phyloP scores from a whole-genome alignment of 257 asterid genomes.

The Solanum sejunctum region DNA sequence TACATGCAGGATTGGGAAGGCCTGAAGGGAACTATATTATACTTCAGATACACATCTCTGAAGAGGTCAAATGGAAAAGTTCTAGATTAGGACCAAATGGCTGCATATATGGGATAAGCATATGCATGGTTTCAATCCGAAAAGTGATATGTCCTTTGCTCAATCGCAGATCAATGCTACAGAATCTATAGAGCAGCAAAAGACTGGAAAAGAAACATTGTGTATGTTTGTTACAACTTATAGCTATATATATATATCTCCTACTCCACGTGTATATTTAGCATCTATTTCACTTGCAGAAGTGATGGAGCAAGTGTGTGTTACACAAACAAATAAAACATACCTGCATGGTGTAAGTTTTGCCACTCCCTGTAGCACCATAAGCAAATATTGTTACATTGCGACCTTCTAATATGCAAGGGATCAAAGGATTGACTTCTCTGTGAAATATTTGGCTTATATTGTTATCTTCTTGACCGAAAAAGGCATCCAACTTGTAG shows the following conservation, averaged over 20 bases:
- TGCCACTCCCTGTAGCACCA: slow-evolving; percentile 98
- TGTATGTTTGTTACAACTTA: not conserved
- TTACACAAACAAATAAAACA: not conserved
- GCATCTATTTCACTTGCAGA: not conserved
- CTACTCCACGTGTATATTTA: not conserved
- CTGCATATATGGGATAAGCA: not conserved
- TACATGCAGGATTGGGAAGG: not conserved
- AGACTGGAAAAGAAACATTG: not conserved
- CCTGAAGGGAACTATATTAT: not conserved
- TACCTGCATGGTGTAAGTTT: slow-evolving; percentile 94
- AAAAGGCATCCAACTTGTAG: slow-evolving; percentile 65
- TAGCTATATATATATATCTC: not conserved
- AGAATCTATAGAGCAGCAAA: not conserved
- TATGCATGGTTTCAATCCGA: not conserved
- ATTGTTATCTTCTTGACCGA: slow-evolving; percentile 52
- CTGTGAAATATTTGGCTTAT: slow-evolving; percentile 43
- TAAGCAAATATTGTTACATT: slow-evolving; percentile 84
- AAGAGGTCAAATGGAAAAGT: not conserved
- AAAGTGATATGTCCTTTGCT: not conserved
- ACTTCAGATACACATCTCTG: not conserved
- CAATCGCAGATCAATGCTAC: not conserved
- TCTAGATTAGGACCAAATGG: not conserved
- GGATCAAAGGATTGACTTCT: slow-evolving; percentile 79
- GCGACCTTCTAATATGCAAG: slow-evolving; percentile 52
- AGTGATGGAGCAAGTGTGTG: not conserved